These are phyloP conservation scores for Stenogyne calaminthoides DNA, from an alignment of 305 asterid species.

Conservation along the genomic window DNA sequence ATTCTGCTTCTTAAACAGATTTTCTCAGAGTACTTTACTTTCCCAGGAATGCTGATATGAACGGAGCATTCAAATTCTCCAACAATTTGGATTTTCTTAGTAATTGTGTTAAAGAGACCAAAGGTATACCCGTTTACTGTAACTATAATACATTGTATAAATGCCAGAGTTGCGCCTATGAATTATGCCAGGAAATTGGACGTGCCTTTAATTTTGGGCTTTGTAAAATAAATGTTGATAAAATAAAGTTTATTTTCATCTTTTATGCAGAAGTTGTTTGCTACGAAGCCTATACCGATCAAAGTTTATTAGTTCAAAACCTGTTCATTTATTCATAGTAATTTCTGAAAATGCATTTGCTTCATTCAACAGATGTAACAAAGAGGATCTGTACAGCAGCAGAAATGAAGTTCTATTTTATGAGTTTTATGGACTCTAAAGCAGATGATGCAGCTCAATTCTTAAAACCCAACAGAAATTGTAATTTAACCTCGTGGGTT, in stretches of 20 bases:
- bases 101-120: constrained; percentile 67
- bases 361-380: constrained; percentile 70
- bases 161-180: background rate
- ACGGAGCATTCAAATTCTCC: constrained; percentile 77
- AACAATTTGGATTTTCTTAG: constrained; percentile 76
- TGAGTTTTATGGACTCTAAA: constrained; percentile 67
- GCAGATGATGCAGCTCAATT: constrained; percentile 60
- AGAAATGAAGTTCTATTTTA: constrained; percentile 88
- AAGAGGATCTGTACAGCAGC: constrained; percentile 92
- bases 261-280: background rate
- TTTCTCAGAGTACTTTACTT: constrained; percentile 27
- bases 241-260: background rate
- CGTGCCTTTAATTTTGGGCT: background rate
- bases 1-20: constrained; percentile 23
- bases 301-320: constrained; percentile 1
- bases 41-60: constrained; percentile 78
- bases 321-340: background rate
- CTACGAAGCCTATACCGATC: background rate
- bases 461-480: constrained; percentile 82
- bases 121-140: constrained; percentile 46
- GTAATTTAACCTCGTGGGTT: constrained; percentile 85
- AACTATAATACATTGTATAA: background rate
- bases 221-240: background rate
- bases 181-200: background rate
- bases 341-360: constrained; percentile 34